A percentile compares a stretch with the other conserved stretches of the same genome.
Evolutionary conservation across 2,329 filamentous ascomycete species (phyloP).

Genomic region (Aspergillus melleus): DNA sequence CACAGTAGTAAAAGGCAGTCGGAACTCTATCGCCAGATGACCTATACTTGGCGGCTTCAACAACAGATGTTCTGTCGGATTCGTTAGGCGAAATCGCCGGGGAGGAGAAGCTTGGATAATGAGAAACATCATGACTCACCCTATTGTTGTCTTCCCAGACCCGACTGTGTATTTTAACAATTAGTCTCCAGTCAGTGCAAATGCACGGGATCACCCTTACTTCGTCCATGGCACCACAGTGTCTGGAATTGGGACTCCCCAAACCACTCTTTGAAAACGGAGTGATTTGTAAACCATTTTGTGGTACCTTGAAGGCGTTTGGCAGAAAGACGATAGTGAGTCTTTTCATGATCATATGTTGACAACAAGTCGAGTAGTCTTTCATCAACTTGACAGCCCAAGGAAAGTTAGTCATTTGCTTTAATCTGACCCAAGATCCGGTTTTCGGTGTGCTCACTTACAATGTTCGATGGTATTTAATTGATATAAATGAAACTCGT

Average conservation of each 20-base stretch:
- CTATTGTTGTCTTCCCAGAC: constrained; percentile 17
- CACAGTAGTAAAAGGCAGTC: constrained; percentile 21
- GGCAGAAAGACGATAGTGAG: constrained; percentile 2
- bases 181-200: no score
- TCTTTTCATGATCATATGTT: constrained; percentile 3
- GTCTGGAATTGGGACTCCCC: constrained; percentile 1
- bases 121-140: not conserved
- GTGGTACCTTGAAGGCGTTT: constrained; percentile 21
- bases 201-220: constrained; percentile 11
- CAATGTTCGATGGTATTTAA: no score
- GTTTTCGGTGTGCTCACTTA: no score
- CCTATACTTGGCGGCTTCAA: constrained; percentile 17
- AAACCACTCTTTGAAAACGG: constrained; percentile 19
- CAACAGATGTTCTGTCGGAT: constrained; percentile 7
- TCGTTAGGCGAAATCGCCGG: not conserved
- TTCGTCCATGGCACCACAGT: constrained; percentile 24
- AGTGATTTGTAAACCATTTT: constrained; percentile 17
- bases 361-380: no score
- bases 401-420: no score
- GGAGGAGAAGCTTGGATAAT: not conserved
- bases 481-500: no score
- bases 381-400: no score
- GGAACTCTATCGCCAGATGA: not conserved
- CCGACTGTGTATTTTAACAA: constrained; percentile 4
- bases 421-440: no score